Base-by-base conservation (phyloP, 371 early-diverging fungal genomes). In the Mortierella sp. region DNA sequence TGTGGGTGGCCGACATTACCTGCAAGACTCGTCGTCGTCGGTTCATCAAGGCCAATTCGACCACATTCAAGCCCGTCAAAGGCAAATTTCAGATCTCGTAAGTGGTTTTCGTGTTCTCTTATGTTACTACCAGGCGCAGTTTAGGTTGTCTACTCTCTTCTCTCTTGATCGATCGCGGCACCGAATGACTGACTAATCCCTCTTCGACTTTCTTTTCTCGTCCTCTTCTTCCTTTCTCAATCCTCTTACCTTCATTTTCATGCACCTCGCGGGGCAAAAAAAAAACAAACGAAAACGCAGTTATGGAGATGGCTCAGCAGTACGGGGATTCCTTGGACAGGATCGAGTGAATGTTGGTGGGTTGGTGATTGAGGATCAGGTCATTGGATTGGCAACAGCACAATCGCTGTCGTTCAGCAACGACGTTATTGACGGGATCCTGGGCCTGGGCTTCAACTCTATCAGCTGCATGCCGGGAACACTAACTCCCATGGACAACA, bases 291-390 rank as follows among this genome's bases (percentile, higher is more conserved):
- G 24, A 54, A 54, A 54, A 40, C 37, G 13, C 40, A 83, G 80
- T 24, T 92, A 92, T 51, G 92, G 91, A 19, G 92, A 92, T 75
- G 91, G 92, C 6, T 92, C 91, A 9, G 82, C 74, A 40, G 91
- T 91, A 0, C 21, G 61, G n/a, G 92, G 92, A 0, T 76, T 82
- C 43, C 70, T 89, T 4, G 91, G 85, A 16, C 74, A 74, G 24
- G 92, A 92, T 72, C 79, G 87, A 1, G 74, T 92, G 19, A 88
- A 88, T 54, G 43, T 92, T 0, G 92, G 89, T 0, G 90, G 89
- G 16, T 31, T 88, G n/a, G 76, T 75, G 19, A 89, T 90, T 73
- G 83, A 84, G 72, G 53, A 81, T 48, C 90, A 90, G 70, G 74
- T 78, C 13, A 78, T 90, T 64, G 89, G 88, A 55, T 51, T 90